Base-by-base conservation (phyloP, 2,329 filamentous ascomycete species). In the Trichoderma atrobrunneum region DNA sequence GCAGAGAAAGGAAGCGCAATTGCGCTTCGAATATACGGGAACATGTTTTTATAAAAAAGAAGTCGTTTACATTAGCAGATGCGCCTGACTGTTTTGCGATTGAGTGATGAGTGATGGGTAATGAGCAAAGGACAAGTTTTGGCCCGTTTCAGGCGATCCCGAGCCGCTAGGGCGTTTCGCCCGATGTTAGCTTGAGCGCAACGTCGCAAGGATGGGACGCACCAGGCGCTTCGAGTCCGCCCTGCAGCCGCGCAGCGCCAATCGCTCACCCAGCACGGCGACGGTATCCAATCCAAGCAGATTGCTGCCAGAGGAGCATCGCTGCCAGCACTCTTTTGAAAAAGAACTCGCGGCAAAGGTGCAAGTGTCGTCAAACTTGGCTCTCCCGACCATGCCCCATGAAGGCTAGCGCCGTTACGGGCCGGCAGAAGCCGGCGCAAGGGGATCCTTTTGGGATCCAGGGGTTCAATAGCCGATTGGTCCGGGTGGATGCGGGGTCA, bases 391-490 rank as follows among this genome's bases (percentile, higher is more conserved):
- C 71, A 73, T 36, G 12, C 67, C 68, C 36, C 32, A 32, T 61
- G 1, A 5, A 7, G 12, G 30, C 62, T 71, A 71, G 68, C 21
- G 36, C 28, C 56, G 28, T 69, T 18, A 61, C 68, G 72, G 70
- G 70, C 63, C 72, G 72, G 72, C 69, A 73, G 21, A 73, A 63
- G 62, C 72, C 72, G 69, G 36, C 36, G 63, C 70, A 72, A 30
- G 69, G 69, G 32, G 28, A 21, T 24, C 12, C 18, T 16, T 51
- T 30, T 48, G 39, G n/a, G 56, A 36, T 16, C 30, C 59, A 70
- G 61, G 57, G 36, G 61, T 62, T 26, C 36, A 54, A 63, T 28
- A 73, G 62, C 72, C 72, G 72, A 73, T 73, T 73, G 72, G 72
- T 36, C 34, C 30, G 61, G 66, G 10, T 48, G 51, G 30, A 5